Evolutionary conservation across 2,329 filamentous ascomycete genomes (phyloP).

Genomic region (Neonectria hederae): DNA sequence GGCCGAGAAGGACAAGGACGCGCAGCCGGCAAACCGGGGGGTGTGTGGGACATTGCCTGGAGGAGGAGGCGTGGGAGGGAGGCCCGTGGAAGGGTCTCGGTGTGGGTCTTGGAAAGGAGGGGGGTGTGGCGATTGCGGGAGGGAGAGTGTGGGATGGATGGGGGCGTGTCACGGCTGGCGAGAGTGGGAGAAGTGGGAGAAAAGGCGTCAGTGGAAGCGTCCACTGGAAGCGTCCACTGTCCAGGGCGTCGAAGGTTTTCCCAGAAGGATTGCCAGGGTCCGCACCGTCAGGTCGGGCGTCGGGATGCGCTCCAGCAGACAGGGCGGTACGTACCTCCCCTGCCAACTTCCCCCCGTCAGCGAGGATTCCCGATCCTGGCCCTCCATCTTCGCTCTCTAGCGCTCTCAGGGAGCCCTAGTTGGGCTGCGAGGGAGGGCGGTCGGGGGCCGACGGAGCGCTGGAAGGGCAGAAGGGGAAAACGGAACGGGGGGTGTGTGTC

Average conservation of each 20-base stretch:
- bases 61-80: slow-evolving; percentile 16
- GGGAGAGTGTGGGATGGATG: slow-evolving; percentile 8
- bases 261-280: slow-evolving; percentile 29
- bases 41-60: slow-evolving; percentile 33
- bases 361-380: slow-evolving; percentile 21
- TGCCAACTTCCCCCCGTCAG: not conserved
- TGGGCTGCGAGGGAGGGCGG: not conserved
- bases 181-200: not conserved
- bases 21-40: slow-evolving; percentile 39
- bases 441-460: not conserved
- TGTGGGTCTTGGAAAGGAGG: not conserved
- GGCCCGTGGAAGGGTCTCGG: slow-evolving; percentile 18
- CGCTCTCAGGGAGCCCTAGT: not conserved
- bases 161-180: not conserved
- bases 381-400: not conserved
- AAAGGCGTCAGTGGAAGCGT: slow-evolving; percentile 9
- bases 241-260: slow-evolving; percentile 30
- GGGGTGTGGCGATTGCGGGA: slow-evolving; percentile 23
- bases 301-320: slow-evolving; percentile 17
- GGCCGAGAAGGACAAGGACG: slow-evolving; percentile 34
- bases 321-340: not conserved
- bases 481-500: slow-evolving; percentile 8
- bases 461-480: slow-evolving; percentile 1
- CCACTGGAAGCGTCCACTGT: not conserved
- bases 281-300: slow-evolving; percentile 26